Evolutionary conservation across 2,329 filamentous ascomycete genomes (phyloP).

Genomic region (Trichoderma sp.): DNA sequence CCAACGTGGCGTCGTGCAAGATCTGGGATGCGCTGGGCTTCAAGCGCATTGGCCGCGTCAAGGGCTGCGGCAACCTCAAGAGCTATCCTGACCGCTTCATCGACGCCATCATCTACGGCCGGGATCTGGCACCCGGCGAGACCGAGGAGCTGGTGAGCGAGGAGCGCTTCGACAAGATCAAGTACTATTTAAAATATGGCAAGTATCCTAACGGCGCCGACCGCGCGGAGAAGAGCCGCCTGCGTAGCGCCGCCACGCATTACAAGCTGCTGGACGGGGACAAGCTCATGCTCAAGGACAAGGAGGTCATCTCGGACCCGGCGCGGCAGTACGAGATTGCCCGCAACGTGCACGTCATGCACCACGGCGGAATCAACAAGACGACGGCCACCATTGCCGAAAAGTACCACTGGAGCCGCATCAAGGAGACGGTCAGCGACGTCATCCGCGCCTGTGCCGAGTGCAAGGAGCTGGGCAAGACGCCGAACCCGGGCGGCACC

Average conservation of each 20-base stretch:
- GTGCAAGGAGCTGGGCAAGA: constrained; percentile 78
- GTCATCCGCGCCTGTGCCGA: constrained; percentile 90
- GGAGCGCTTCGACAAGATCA: constrained; percentile 98
- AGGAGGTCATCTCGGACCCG: constrained; percentile 92
- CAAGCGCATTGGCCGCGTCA: constrained; percentile 85
- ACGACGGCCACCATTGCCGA: constrained; percentile 93
- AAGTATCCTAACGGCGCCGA: constrained; percentile 93
- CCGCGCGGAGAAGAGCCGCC: constrained; percentile 90
- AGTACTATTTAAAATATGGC: constrained; percentile 92
- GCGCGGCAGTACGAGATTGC: constrained; percentile 90
- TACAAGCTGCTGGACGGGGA: constrained; percentile 81
- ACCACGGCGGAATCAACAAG: constrained; percentile 96
- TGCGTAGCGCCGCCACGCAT: constrained; percentile 90
- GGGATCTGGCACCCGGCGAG: constrained; percentile 59
- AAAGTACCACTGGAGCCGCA: constrained; percentile 94
- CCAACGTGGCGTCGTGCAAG: constrained; percentile 83
- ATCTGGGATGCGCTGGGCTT: constrained; percentile 93
- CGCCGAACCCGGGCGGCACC: constrained; percentile 37
- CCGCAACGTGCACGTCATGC: constrained; percentile 68
- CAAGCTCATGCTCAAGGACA: constrained; percentile 94
- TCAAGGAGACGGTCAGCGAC: constrained; percentile 95
- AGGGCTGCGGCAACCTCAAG: constrained; percentile 68
- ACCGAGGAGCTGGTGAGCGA: constrained; percentile 85
- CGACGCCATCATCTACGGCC: constrained; percentile 78
- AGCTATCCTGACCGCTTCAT: constrained; percentile 69